These are phyloP conservation scores for Cyphellophora europaea DNA, from an alignment of 2,329 filamentous ascomycete species.

Conservation along the genomic window DNA sequence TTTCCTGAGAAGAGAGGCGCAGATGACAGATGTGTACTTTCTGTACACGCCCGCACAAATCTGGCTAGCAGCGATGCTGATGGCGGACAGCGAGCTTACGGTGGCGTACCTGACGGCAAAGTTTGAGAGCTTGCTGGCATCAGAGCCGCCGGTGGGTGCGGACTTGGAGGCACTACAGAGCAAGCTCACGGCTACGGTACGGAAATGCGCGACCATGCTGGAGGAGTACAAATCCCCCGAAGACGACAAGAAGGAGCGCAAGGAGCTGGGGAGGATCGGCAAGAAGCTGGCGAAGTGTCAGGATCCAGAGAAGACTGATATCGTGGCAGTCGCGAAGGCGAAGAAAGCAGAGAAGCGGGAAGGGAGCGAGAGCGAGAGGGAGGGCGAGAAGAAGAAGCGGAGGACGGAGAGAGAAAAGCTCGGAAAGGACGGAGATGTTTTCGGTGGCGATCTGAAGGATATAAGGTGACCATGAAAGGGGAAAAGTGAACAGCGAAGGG, in stretches of 20 bases:
- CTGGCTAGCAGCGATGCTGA: constrained; percentile 69
- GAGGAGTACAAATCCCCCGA: constrained; percentile 28
- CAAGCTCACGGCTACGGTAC: constrained; percentile 26
- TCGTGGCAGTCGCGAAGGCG: constrained; percentile 24
- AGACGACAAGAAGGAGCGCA: constrained; percentile 29
- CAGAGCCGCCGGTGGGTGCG: neutral
- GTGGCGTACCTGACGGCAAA: constrained; percentile 37
- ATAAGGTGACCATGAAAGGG: constrained; percentile 3
- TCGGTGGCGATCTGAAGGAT: constrained; percentile 21
- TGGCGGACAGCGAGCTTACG: constrained; percentile 53
- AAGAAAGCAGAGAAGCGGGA: constrained; percentile 31
- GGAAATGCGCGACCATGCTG: constrained; percentile 29
- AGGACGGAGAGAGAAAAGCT: constrained; percentile 20
- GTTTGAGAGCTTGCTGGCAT: neutral
- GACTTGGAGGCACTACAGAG: constrained; percentile 5
- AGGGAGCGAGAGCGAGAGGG: constrained; percentile 22
- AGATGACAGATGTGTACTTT: constrained; percentile 94
- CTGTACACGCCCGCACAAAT: constrained; percentile 92
- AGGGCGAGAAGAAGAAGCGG: constrained; percentile 22
- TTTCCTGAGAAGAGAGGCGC: constrained; percentile 66
- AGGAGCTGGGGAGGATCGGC: constrained; percentile 34
- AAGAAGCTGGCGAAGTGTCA: constrained; percentile 41
- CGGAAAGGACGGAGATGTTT: constrained; percentile 22
- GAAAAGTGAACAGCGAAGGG: neutral
- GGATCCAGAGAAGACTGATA: constrained; percentile 37